Evolutionary conservation across 495 filamentous ascomycete genomes (phyloP), one percentile per base, ranked within the genome.

Genomic region (Aspergillus hancockii): DNA sequence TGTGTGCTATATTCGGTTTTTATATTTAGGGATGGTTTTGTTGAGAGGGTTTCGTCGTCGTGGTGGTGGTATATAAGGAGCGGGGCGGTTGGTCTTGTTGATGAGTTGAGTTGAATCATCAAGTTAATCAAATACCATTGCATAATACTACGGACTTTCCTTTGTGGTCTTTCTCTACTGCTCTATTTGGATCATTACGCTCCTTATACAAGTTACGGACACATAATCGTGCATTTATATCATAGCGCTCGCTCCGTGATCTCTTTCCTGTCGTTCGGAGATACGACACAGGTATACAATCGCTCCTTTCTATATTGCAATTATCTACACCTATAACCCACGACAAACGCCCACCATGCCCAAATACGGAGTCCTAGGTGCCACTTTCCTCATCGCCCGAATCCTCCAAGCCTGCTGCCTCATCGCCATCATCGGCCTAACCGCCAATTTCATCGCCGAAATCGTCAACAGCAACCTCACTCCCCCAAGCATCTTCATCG

Each of bases 341-440:
- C n/a, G 25, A 34, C 40, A 28, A 40, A 28, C 45, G 52, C 4
- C 36, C 61, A 71, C 60, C 51, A 75, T 75, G 72, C 25, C 54
- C 8, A 63, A 65, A 50, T 71, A 91, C 66, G 92, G 93, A 63
- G 90, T 88, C 64, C 77, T 96, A 49, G 90, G 90, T 62, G 84
- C 85, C 53, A 89, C 85, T 59, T 96, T 95, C 79, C 85, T 86
- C 32, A 67, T 89, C 57, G 82, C 88, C 60, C 85, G 93, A 30
- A 77, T 83, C 23, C 80, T 93, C 58, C 87, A 96, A 70, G 77
- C 82, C 49, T 76, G 86, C 51, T 87, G 81, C 21, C 85, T 98
- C 60, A 84, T 96, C 62, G 79, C 85, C 49, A 85, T 92, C 61
- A 88, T 97, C 65, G 91, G 91, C 52, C 84, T 96, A 61, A 85